Evolutionary conservation across 2,329 filamentous ascomycete genomes (phyloP), one percentile per base, ranked within the genome.

Genomic region (Dactylellina haptotyla): DNA sequence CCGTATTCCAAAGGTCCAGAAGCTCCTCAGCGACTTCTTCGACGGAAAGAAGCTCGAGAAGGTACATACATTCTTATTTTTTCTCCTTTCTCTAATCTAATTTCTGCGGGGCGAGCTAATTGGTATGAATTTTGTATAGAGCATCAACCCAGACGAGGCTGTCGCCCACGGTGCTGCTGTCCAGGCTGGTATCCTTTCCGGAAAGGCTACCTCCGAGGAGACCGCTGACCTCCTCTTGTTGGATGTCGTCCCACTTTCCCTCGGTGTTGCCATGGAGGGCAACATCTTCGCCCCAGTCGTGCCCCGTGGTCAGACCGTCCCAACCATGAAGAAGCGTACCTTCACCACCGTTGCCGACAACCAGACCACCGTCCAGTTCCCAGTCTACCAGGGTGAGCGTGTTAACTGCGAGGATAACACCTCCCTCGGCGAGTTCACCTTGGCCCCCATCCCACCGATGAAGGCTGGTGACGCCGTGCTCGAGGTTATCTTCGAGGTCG

Each of bases 41-140:
- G 91, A 96, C 83, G 93, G 93, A 84, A 99, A 99, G 92, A 97
- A 99, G 90, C 92, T 97, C 78, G 94, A 98, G 89, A 98, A 97
- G 88, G 53, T 59, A 48, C n/a, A n/a, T n/a, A n/a, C n/a, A n/a
- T n/a, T n/a, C n/a, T n/a, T n/a, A n/a, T n/a, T 66, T 37, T 26
- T 61, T 25, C 6, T 1, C 3, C 2, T 39, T 45, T 77, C 61
- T 37, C 23, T 45, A 43, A 45, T 32, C 8, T 12, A 41, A 16
- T 41, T 32, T 20, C 10, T 43, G 5, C 20, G 4, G 45, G 14
- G 1, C n/a, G 12, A 14, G 30, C 48, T 66, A 57, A 73, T n/a
- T 10, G 4, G n/a, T n/a, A n/a, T n/a, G n/a, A n/a, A n/a, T n/a
- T 14, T 28, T 66, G 51, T 73, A 81, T 82, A 80, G 85, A 95